Evolutionary conservation across 768 basidiomycete species (phyloP).

Genomic region (Termitomyces sp.): DNA sequence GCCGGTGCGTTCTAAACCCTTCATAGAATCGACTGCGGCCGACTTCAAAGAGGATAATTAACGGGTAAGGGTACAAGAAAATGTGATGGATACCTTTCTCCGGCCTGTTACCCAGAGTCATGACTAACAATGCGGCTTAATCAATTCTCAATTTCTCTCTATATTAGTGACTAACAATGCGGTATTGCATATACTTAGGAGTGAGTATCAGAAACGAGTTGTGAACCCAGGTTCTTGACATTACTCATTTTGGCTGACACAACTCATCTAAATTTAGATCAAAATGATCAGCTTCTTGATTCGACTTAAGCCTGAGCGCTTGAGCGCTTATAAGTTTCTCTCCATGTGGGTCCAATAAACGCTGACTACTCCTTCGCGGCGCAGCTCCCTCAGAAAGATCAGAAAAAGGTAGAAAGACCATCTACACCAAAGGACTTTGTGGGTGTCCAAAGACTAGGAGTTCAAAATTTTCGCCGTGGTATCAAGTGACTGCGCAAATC

Average conservation of each 20-base stretch:
- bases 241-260: neutral
- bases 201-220: no score
- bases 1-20: neutral
- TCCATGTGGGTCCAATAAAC: neutral
- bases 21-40: neutral
- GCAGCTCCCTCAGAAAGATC: neutral
- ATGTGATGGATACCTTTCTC: neutral
- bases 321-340: neutral
- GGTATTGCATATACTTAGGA: neutral
- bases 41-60: neutral
- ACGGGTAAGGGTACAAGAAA: neutral
- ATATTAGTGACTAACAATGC: neutral
- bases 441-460: neutral
- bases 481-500: neutral
- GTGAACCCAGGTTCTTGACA: no score
- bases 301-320: neutral
- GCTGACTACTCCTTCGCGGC: conserved; percentile 1
- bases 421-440: neutral
- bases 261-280: neutral
- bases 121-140: neutral
- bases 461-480: neutral
- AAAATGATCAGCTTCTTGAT: neutral
- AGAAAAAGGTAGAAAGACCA: neutral
- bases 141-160: neutral
- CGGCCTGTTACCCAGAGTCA: neutral